These are phyloP conservation scores for Fragilaria radians DNA, from an alignment of 108 stramenopile species.

Conservation along the genomic window DNA sequence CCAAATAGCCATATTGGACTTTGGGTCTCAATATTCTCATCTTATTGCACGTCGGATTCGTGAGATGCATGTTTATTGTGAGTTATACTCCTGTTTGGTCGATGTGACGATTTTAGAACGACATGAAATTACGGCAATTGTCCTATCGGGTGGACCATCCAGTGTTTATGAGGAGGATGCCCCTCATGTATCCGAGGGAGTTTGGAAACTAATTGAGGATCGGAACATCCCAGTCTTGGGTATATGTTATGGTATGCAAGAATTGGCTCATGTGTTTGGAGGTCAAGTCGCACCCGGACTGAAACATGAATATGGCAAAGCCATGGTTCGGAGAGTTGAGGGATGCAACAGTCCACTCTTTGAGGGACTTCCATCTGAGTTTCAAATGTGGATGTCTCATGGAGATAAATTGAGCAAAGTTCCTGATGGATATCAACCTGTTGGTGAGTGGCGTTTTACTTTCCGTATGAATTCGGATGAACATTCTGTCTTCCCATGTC, in stretches of 20 bases:
- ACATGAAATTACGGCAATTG: conserved; percentile 85
- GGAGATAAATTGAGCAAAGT: conserved; percentile 91
- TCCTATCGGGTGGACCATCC: conserved; percentile 92
- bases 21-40: conserved; percentile 98
- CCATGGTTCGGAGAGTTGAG: conserved; percentile 62
- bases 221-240: conserved; percentile 89
- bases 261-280: conserved; percentile 84
- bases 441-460: conserved; percentile 39
- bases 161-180: conserved; percentile 93
- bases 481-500: not conserved
- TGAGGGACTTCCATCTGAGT: conserved; percentile 72
- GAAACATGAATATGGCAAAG: conserved; percentile 95
- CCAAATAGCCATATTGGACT: conserved; percentile 97
- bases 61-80: conserved; percentile 95
- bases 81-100: conserved; percentile 94
- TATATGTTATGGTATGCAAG: conserved; percentile 98
- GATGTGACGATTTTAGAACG: conserved; percentile 61
- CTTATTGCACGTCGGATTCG: conserved; percentile 97
- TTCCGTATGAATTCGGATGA: not conserved
- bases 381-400: conserved; percentile 99
- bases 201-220: conserved; percentile 89
- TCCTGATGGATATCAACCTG: conserved; percentile 86
- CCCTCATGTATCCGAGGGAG: conserved; percentile 88
- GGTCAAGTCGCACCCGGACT: conserved; percentile 85
- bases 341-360: conserved; percentile 68